Base-by-base conservation (phyloP, 2,329 filamentous ascomycete genomes). In the Sarocladiaceae sp. region DNA sequence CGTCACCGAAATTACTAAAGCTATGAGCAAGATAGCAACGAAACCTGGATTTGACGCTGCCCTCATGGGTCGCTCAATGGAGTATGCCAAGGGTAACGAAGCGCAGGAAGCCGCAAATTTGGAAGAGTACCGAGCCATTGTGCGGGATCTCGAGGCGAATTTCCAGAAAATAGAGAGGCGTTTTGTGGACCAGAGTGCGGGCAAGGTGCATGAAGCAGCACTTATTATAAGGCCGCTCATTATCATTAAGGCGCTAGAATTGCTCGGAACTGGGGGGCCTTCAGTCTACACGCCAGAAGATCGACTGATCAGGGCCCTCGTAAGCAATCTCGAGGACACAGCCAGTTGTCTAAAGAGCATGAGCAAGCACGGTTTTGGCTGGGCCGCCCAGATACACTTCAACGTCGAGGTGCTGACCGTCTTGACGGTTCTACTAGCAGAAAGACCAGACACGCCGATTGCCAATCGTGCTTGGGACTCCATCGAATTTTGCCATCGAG, bases 401-500 rank as follows among this genome's bases (percentile, higher is more conserved):
- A 78, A 82, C 58, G 64, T 77, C 46, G 80, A 81, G 52, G 66
- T 82, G 23, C 77, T 83, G 55, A 67, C 76, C 33, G 80, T 79
- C 60, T 71, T 82, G 62, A 74, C 75, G 0, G 76, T 76, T 4
- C 77, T 82, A 59, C 71, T 84, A 12, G 74, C 71, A 56, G 69
- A 73, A 28, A 74, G 76, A 33, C 71, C 70, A 0, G 68, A 68
- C 2, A 79, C 80, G 8, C 63, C 61, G 3, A 65, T 83, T 7
- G 74, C 80, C 10, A 78, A 82, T 42, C 71, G 75, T 26, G 79
- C 75, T 1, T 84, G 80, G 80, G 59, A 56, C 7, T 65, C 71
- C 22, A 64, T 80, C 56, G 8, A 65, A 71, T 20, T 64, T 80
- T 8, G 69, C 76, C 29, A 64, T 65, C 7, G 68, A 75, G 3